Conservation (phyloP, 2,329 filamentous ascomycete genomes). For the Aspergillus fructus region DNA sequence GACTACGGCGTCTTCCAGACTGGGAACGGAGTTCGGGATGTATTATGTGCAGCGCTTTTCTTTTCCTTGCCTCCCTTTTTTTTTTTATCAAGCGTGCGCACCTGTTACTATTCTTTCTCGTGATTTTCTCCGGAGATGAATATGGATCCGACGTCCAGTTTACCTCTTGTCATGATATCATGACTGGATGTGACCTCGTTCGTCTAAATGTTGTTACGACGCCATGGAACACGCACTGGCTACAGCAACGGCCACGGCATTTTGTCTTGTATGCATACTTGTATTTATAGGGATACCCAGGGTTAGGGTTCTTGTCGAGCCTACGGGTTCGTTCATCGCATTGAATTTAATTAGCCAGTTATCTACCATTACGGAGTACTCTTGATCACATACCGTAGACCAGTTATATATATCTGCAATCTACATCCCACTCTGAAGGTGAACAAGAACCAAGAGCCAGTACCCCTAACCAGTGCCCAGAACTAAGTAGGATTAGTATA, state of each 20-base stretch:
- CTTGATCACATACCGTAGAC: background rate
- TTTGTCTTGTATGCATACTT: conserved; percentile 12
- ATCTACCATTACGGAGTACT: background rate
- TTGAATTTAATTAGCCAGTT: background rate
- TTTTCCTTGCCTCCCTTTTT: background rate
- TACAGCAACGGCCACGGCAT: conserved; percentile 5
- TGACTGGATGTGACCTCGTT: background rate
- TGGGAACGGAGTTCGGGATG: conserved; percentile 22
- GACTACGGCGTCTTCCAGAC: conserved; percentile 22
- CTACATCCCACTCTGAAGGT: too few relatives aligned
- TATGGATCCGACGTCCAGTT: background rate
- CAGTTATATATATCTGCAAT: background rate
- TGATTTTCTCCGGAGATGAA: background rate
- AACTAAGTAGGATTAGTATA: too few relatives aligned
- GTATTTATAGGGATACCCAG: conserved; percentile 12
- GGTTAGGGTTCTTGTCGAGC: background rate
- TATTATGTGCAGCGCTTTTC: conserved; percentile 11
- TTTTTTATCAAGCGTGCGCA: conserved; percentile 14
- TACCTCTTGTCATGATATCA: background rate
- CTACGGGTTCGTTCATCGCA: background rate
- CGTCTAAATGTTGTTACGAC: conserved; percentile 14
- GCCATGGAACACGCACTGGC: conserved; percentile 13
- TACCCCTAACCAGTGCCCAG: too few relatives aligned
- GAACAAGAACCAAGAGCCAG: too few relatives aligned
- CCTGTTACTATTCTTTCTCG: background rate